Evolutionary conservation across 2,329 filamentous ascomycete species (phyloP).

Genomic region (Berkeleyomyces rouxiae): DNA sequence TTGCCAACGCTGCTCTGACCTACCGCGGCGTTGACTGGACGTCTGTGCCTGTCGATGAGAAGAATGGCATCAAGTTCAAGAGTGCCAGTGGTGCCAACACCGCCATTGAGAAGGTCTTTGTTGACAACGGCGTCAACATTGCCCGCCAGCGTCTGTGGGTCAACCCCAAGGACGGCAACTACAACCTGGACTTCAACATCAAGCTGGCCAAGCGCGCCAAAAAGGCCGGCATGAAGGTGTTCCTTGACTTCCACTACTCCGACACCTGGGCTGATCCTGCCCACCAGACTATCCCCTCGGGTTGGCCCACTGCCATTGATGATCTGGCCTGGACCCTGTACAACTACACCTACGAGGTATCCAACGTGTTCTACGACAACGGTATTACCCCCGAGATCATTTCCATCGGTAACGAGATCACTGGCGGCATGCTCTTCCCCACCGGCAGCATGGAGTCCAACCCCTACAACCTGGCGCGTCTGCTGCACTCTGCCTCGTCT

Average conservation of each 20-base stretch:
- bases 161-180: conserved; percentile 45
- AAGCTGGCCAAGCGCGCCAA: conserved; percentile 48
- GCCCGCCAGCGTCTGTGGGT: conserved; percentile 59
- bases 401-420: conserved; percentile 60
- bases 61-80: conserved; percentile 43
- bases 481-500: conserved; percentile 46
- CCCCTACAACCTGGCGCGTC: conserved; percentile 41
- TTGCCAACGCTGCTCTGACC: conserved; percentile 29
- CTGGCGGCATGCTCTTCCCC: conserved; percentile 48
- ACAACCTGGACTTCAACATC: conserved; percentile 55
- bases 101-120: conserved; percentile 46
- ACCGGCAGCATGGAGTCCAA: conserved; percentile 35
- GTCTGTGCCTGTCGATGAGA: conserved; percentile 46
- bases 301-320: conserved; percentile 44
- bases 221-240: conserved; percentile 42
- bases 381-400: conserved; percentile 43
- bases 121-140: conserved; percentile 46
- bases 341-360: conserved; percentile 48
- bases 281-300: conserved; percentile 43
- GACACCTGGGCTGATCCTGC: conserved; percentile 57
- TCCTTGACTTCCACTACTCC: conserved; percentile 48
- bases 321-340: conserved; percentile 45
- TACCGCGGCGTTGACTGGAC: conserved; percentile 58
- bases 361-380: conserved; percentile 41
- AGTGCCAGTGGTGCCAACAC: conserved; percentile 33